phyloP scores from a whole-genome alignment of 176 grass and related monocot genomes.

The Melocanna baccifera region DNA sequence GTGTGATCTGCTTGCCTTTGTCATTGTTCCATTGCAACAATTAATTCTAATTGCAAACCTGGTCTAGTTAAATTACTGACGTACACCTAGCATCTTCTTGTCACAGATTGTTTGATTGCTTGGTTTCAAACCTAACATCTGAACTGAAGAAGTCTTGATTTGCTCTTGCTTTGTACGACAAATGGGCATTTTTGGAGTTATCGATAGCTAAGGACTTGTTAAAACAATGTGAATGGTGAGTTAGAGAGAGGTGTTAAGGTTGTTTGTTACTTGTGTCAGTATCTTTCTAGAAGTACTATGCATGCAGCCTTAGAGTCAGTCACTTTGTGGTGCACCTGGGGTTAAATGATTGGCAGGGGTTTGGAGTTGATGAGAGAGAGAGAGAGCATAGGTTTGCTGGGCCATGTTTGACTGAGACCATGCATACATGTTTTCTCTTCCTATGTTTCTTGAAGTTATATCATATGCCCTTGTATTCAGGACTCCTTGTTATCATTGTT shows the following conservation, averaged over 20 bases:
- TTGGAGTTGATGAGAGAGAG: neutral
- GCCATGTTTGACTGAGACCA: slow-evolving; percentile 33
- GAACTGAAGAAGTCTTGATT: neutral
- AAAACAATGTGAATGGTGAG: neutral
- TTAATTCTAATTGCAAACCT: neutral
- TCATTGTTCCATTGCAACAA: neutral
- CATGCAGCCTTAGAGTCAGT: neutral
- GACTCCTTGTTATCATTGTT: slow-evolving; percentile 32
- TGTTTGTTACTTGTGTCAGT: neutral
- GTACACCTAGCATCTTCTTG: neutral
- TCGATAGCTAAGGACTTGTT: neutral
- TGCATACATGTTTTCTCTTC: slow-evolving; percentile 15
- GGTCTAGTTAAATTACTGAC: neutral
- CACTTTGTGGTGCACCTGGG: neutral
- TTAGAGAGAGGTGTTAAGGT: neutral
- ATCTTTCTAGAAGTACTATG: neutral
- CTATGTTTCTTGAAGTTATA: slow-evolving; percentile 33
- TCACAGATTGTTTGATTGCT: neutral
- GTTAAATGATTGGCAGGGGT: slow-evolving; percentile 4
- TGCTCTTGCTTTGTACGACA: neutral
- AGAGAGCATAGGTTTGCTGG: neutral
- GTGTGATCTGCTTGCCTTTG: neutral
- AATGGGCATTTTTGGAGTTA: neutral
- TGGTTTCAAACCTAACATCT: neutral
- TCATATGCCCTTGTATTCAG: slow-evolving; percentile 35